A percentile compares a stretch with the other conserved stretches of the same genome.
These are phyloP conservation scores for Ophiostoma himal-ulmi DNA, from an alignment of 2,329 filamentous ascomycete genomes.

Conservation along the genomic window DNA sequence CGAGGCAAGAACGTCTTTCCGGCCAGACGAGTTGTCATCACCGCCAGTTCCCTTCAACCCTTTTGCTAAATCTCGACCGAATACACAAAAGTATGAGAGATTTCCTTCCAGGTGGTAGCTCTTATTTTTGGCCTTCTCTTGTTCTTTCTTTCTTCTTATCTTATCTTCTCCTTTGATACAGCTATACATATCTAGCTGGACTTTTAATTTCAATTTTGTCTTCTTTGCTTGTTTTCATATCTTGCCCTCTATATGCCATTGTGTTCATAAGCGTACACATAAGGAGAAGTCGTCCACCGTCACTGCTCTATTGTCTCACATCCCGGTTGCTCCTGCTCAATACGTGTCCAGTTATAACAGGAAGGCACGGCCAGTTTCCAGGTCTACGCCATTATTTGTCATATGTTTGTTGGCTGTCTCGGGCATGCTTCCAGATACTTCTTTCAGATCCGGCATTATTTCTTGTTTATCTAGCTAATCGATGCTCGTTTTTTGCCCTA, in stretches of 20 bases:
- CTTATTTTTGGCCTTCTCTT: neutral
- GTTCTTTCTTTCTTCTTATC: neutral
- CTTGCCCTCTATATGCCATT: neutral
- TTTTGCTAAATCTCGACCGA: conserved; percentile 37
- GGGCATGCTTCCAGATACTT: neutral
- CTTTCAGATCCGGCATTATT: neutral
- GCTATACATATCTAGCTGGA: neutral
- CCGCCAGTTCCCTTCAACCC: conserved; percentile 33
- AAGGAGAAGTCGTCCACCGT: neutral
- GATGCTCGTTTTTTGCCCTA: neutral
- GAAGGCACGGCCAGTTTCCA: neutral
- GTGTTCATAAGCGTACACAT: neutral
- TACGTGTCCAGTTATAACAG: neutral
- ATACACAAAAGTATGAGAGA: conserved; percentile 38
- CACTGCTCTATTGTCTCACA: neutral
- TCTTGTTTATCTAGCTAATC: neutral
- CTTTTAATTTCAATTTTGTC: neutral
- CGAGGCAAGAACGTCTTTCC: conserved; percentile 15
- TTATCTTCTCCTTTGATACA: neutral
- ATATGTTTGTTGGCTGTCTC: neutral
- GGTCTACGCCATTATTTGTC: neutral
- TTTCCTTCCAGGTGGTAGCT: conserved; percentile 34
- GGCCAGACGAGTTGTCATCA: conserved; percentile 21
- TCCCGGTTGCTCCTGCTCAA: neutral
- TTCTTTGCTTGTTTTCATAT: neutral